Evolutionary conservation across 2,329 filamentous ascomycete genomes (phyloP).

Genomic region (Alternaria dauci): DNA sequence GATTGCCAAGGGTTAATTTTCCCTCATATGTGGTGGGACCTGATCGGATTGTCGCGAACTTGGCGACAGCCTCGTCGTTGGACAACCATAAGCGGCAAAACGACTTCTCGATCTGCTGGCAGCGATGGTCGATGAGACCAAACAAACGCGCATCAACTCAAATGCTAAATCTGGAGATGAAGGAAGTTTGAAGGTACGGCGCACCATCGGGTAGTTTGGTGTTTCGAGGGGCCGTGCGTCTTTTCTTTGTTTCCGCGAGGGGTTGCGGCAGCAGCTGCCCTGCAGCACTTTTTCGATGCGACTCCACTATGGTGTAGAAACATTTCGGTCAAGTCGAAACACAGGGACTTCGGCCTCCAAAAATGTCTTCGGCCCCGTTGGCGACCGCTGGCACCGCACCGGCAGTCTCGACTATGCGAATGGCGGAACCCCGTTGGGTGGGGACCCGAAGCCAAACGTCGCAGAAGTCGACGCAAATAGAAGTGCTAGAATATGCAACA

Average conservation of each 20-base stretch:
- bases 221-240: slow-evolving; percentile 13
- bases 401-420: slow-evolving; percentile 28
- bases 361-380: slow-evolving; percentile 38
- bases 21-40: not conserved
- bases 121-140: not conserved
- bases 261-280: slow-evolving; percentile 19
- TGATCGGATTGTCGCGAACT: not conserved
- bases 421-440: slow-evolving; percentile 36
- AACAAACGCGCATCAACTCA: not conserved
- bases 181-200: slow-evolving; percentile 5
- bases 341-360: slow-evolving; percentile 28
- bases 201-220: slow-evolving; percentile 10
- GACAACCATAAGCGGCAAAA: not conserved
- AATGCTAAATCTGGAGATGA: not conserved
- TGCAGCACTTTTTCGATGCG: slow-evolving; percentile 1
- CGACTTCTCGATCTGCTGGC: not conserved
- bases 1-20: not conserved
- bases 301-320: not conserved
- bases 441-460: slow-evolving; percentile 44
- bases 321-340: slow-evolving; percentile 20
- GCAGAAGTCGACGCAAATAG: slow-evolving; percentile 22
- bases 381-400: slow-evolving; percentile 27
- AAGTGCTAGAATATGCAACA: slow-evolving; percentile 16
- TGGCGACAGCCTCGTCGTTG: not conserved
- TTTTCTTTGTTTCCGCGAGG: slow-evolving; percentile 12